These are phyloP conservation scores for Triadica sebifera DNA, from an alignment of 345 rosid species.

Conservation along the genomic window DNA sequence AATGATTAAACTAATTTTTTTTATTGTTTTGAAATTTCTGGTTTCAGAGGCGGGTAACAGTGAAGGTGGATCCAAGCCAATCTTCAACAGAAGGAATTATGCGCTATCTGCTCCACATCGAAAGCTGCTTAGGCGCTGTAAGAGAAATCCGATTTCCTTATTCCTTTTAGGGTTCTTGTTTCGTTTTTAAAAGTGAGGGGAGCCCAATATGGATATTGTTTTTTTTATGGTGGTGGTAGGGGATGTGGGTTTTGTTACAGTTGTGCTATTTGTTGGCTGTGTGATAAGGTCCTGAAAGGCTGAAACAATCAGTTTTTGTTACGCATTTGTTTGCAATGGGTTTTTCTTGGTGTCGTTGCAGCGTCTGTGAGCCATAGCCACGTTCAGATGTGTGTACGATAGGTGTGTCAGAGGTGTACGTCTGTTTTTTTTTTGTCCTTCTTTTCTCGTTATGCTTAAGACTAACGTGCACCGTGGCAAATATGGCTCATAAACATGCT, in stretches of 20 bases:
- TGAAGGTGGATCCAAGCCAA: slow-evolving; percentile 6
- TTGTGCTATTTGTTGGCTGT: not conserved
- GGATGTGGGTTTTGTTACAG: not conserved
- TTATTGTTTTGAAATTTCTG: not conserved
- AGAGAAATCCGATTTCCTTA: not conserved
- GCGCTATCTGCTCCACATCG: slow-evolving; percentile 37
- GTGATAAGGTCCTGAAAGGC: not conserved
- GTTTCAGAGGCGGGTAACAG: slow-evolving; percentile 13
- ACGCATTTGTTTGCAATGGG: slow-evolving; percentile 23
- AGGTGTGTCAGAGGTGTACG: slow-evolving; percentile 43
- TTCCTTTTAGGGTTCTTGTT: not conserved
- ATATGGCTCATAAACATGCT: not conserved
- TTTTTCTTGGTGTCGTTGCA: not conserved
- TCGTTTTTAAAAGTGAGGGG: not conserved
- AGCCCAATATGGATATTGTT: not conserved
- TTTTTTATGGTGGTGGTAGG: not conserved
- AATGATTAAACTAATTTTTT: not conserved
- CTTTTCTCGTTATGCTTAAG: slow-evolving; percentile 7
- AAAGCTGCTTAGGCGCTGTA: slow-evolving; percentile 42
- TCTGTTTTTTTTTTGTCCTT: slow-evolving; percentile 20
- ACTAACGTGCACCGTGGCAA: slow-evolving; percentile 38
- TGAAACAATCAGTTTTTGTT: not conserved
- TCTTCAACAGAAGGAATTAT: slow-evolving; percentile 9
- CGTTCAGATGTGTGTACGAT: slow-evolving; percentile 30
- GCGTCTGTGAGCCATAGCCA: not conserved